Conservation (phyloP, 2,329 filamentous ascomycete species). For the Colletotrichum filicis region DNA sequence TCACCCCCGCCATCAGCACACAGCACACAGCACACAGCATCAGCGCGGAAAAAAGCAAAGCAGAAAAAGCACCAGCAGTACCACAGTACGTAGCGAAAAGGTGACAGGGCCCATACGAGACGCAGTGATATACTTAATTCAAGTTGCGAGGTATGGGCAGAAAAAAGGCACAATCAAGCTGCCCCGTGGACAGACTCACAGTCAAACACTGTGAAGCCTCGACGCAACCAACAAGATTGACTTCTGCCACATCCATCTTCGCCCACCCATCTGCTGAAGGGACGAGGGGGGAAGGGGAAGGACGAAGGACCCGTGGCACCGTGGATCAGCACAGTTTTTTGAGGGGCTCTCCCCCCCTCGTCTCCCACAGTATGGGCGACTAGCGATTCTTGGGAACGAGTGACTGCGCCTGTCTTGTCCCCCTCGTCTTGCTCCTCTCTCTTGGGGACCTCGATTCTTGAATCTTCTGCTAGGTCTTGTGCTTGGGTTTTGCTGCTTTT, state of each 20-base stretch:
- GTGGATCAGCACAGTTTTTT: constrained; percentile 32
- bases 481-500: not conserved
- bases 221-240: not conserved
- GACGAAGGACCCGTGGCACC: constrained; percentile 33
- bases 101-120: not conserved
- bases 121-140: not conserved
- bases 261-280: not conserved
- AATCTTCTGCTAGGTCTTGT: not conserved
- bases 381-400: not conserved
- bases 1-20: not conserved
- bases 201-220: not conserved
- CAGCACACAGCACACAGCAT: not conserved
- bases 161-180: not conserved
- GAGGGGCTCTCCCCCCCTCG: not conserved
- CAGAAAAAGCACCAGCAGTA: constrained; percentile 21
- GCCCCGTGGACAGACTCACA: not conserved
- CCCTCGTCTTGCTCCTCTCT: not conserved
- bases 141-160: not conserved
- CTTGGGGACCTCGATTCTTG: not conserved
- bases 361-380: not conserved
- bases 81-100: constrained; percentile 20
- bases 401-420: not conserved
- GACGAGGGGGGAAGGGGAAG: constrained; percentile 19
- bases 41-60: not conserved
- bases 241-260: not conserved